Percentiles rank a stretch among this genome's conserved stretches.
Evolutionary conservation across 805 yeast species (phyloP).

Genomic region (Hanseniaspora nectarophila): DNA sequence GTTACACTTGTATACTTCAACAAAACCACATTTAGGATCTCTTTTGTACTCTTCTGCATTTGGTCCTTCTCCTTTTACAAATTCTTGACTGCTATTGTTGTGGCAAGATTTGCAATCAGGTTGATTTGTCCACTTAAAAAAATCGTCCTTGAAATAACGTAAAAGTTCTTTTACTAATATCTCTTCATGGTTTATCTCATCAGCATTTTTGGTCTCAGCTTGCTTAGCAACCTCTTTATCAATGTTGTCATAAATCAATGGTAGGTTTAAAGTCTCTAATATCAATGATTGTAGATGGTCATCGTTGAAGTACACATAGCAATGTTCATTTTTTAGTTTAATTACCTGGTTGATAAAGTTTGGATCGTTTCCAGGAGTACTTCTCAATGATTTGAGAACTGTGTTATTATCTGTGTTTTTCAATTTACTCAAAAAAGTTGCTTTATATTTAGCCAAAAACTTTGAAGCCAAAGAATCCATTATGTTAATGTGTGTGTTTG

Average conservation of each 20-base stretch:
- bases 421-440: neutral
- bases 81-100: conserved; percentile 29
- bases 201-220: conserved; percentile 20
- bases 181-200: conserved; percentile 39
- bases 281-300: conserved; percentile 1
- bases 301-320: conserved; percentile 4
- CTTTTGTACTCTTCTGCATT: conserved; percentile 33
- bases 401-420: neutral
- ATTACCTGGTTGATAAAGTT: conserved; percentile 4
- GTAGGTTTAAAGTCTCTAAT: conserved; percentile 51
- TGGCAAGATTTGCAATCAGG: conserved; percentile 51
- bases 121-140: conserved; percentile 72
- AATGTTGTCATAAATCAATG: conserved; percentile 45
- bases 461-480: conserved; percentile 4
- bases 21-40: conserved; percentile 40
- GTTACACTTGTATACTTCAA: conserved; percentile 55
- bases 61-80: conserved; percentile 34
- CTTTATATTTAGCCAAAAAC: conserved; percentile 9
- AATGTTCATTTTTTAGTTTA: conserved; percentile 6
- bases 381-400: neutral
- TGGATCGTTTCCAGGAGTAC: neutral
- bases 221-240: conserved; percentile 35
- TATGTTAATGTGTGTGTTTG: no score
- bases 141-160: conserved; percentile 62
- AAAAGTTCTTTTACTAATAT: conserved; percentile 43